phyloP scores from a whole-genome alignment of 2,329 filamentous ascomycete species.

The Botrytis hyacinthi region DNA sequence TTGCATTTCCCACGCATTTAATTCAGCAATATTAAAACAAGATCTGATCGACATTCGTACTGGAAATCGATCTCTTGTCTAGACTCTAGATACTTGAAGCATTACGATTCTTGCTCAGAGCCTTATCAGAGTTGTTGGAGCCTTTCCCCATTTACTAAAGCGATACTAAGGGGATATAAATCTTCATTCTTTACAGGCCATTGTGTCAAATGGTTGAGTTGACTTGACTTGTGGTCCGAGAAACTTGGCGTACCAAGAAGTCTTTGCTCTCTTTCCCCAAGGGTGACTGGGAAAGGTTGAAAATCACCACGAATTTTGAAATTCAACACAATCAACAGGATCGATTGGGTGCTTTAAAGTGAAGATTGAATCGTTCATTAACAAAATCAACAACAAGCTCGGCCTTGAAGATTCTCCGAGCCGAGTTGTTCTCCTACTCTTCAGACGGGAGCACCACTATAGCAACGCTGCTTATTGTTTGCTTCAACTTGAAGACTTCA shows the following conservation, averaged over 20 bases:
- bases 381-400: background rate
- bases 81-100: slow-evolving; percentile 6
- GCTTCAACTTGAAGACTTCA: background rate
- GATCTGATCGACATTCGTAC: background rate
- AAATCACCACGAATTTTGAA: background rate
- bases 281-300: background rate
- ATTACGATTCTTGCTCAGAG: background rate
- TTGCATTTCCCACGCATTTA: background rate
- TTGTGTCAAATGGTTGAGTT: background rate
- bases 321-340: background rate
- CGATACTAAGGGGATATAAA: background rate
- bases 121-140: too few relatives aligned
- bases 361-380: background rate
- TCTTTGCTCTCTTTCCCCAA: background rate
- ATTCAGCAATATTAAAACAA: background rate
- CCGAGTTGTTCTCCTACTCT: background rate
- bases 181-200: background rate
- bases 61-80: background rate
- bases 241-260: background rate
- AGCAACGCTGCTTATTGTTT: background rate
- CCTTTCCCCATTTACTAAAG: background rate
- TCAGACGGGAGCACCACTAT: background rate
- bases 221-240: background rate
- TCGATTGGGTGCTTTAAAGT: background rate
- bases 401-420: slow-evolving; percentile 3